Percentiles rank a stretch among this genome's conserved stretches.
Conservation (phyloP, 2,329 filamentous ascomycete species). For the Sodiomyces alkalinus region DNA sequence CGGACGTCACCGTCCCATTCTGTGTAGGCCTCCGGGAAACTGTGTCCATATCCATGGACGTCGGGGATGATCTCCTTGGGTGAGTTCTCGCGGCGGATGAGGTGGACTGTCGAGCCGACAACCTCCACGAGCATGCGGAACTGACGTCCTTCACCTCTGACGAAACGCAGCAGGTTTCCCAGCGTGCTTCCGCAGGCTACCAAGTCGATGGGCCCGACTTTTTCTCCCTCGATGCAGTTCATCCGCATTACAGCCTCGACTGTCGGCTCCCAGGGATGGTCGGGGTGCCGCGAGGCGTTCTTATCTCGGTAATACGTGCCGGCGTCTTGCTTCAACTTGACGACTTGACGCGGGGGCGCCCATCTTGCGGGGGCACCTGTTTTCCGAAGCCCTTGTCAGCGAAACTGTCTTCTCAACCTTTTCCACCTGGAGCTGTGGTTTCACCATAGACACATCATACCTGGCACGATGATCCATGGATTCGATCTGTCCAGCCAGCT, state of each 20-base stretch:
- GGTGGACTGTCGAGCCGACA: conserved; percentile 41
- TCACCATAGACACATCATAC: no score
- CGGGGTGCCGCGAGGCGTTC: conserved; percentile 34
- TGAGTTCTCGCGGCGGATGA: conserved; percentile 45
- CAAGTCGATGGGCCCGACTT: conserved; percentile 37
- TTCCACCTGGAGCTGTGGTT: no score
- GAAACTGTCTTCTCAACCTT: no score
- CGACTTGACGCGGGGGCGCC: conserved; percentile 20
- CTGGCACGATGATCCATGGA: conserved; percentile 17
- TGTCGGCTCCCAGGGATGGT: conserved; percentile 34
- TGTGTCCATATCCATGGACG: conserved; percentile 48
- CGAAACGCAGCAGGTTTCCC: conserved; percentile 44
- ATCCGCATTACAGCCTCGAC: conserved; percentile 13
- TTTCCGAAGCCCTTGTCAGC: conserved; percentile 5
- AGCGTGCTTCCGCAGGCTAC: conserved; percentile 46
- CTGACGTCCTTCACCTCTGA: conserved; percentile 22
- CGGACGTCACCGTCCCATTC: conserved; percentile 40
- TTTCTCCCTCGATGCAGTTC: no score
- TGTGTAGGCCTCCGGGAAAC: conserved; percentile 52
- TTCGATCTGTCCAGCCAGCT: conserved; percentile 17
- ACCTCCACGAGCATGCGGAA: conserved; percentile 46
- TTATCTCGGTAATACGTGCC: conserved; percentile 36
- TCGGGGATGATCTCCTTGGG: conserved; percentile 38
- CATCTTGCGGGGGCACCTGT: conserved; percentile 33
- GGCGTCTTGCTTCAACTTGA: conserved; percentile 16